A percentile compares a stretch with the other conserved stretches of the same genome.
Evolutionary conservation across 2,329 filamentous ascomycete genomes (phyloP).

Genomic region (Trichoderma koningii): DNA sequence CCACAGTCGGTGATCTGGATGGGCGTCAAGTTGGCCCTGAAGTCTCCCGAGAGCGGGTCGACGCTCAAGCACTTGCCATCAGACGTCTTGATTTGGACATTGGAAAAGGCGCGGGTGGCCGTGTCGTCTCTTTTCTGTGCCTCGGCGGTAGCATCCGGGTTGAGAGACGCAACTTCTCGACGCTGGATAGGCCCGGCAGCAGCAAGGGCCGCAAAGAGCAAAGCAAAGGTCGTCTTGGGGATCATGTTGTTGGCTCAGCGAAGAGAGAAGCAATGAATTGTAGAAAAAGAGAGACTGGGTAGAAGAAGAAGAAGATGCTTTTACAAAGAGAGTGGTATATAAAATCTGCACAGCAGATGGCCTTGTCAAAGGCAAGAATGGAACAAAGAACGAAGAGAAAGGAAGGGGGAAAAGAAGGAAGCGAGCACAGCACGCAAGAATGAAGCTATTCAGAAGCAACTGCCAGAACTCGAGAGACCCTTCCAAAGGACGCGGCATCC

Average conservation of each 20-base stretch:
- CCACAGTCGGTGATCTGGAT: slow-evolving; percentile 49
- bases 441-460: slow-evolving; percentile 27
- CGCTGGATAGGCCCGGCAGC: slow-evolving; percentile 17
- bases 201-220: slow-evolving; percentile 25
- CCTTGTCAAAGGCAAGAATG: slow-evolving; percentile 30
- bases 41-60: slow-evolving; percentile 51
- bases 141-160: slow-evolving; percentile 48
- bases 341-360: slow-evolving; percentile 31
- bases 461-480: slow-evolving; percentile 5
- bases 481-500: neutral
- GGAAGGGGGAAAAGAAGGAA: slow-evolving; percentile 17
- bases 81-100: slow-evolving; percentile 49
- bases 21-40: slow-evolving; percentile 51
- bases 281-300: neutral
- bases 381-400: slow-evolving; percentile 22
- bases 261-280: neutral
- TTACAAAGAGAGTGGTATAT: slow-evolving; percentile 25
- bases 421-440: slow-evolving; percentile 27
- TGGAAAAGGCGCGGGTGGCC: slow-evolving; percentile 48
- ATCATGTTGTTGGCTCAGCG: slow-evolving; percentile 15
- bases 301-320: neutral
- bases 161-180: slow-evolving; percentile 43
- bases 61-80: slow-evolving; percentile 51
- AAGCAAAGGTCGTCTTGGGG: slow-evolving; percentile 7
- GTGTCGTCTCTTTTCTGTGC: slow-evolving; percentile 49